Percentiles rank a stretch among this genome's conserved stretches.
These are phyloP conservation scores for Davidsoniella virescens DNA, from an alignment of 2,329 filamentous ascomycete species.

Conservation along the genomic window DNA sequence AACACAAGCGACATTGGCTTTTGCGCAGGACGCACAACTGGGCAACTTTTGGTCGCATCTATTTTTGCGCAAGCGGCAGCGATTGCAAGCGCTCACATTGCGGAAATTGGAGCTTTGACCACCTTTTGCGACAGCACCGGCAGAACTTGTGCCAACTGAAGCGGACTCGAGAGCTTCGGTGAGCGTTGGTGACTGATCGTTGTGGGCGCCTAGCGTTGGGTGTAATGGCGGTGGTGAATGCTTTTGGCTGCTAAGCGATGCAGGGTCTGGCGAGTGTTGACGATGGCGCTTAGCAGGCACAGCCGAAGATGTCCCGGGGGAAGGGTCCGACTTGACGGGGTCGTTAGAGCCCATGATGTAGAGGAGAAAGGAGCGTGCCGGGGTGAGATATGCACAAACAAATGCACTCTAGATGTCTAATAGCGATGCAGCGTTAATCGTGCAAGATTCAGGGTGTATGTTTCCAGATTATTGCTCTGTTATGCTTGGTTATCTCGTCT, in stretches of 20 bases:
- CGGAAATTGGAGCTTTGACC: constrained; percentile 54
- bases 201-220: too few species aligned
- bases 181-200: too few species aligned
- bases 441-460: too few species aligned
- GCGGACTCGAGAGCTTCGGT: not conserved
- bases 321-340: too few species aligned
- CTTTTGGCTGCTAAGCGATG: not conserved
- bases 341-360: too few species aligned
- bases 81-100: constrained; percentile 88
- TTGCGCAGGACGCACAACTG: constrained; percentile 80
- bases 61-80: constrained; percentile 83
- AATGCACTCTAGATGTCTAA: too few species aligned
- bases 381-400: too few species aligned
- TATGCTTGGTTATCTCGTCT: too few species aligned
- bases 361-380: not conserved
- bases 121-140: constrained; percentile 25
- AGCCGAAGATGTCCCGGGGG: not conserved
- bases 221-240: not conserved
- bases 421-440: too few species aligned
- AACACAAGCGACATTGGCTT: constrained; percentile 79
- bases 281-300: constrained; percentile 42
- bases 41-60: constrained; percentile 86
- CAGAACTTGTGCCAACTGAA: constrained; percentile 15
- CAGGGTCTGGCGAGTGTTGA: constrained; percentile 32
- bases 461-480: too few species aligned